Evolutionary conservation across 495 filamentous ascomycete species (phyloP).

Genomic region (Filosporella fistucella): DNA sequence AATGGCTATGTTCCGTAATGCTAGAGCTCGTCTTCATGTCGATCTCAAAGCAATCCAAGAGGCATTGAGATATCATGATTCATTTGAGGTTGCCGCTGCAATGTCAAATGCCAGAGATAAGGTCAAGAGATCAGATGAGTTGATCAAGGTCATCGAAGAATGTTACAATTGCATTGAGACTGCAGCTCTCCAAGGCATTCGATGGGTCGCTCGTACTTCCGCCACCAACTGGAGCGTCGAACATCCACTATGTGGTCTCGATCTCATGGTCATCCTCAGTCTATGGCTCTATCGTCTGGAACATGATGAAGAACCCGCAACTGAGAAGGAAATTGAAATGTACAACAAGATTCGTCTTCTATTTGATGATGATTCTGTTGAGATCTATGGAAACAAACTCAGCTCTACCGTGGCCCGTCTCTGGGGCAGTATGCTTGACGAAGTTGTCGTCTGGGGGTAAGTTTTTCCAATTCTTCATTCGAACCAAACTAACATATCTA

Average conservation of each 20-base stretch:
- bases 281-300: constrained; percentile 98
- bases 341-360: constrained; percentile 92
- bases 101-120: constrained; percentile 92
- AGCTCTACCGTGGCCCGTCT: constrained; percentile 90
- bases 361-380: constrained; percentile 84
- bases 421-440: constrained; percentile 98
- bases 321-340: constrained; percentile 86
- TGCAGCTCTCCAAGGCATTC: constrained; percentile 88
- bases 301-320: constrained; percentile 94
- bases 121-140: constrained; percentile 91
- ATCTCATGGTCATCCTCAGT: constrained; percentile 98
- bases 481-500: constrained; percentile 48
- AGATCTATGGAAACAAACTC: constrained; percentile 71
- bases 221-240: constrained; percentile 99
- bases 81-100: constrained; percentile 91
- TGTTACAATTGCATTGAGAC: constrained; percentile 99
- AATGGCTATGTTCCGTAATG: constrained; percentile 95
- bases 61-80: constrained; percentile 92
- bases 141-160: constrained; percentile 97
- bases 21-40: constrained; percentile 86
- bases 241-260: constrained; percentile 93
- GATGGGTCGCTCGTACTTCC: constrained; percentile 95
- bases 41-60: constrained; percentile 95
- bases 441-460: constrained; percentile 96
- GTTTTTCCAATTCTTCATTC: constrained; percentile 25